Evolutionary conservation across 2,329 filamentous ascomycete genomes (phyloP), one percentile per base, ranked within the genome.

Genomic region (Aspergillus hortae): DNA sequence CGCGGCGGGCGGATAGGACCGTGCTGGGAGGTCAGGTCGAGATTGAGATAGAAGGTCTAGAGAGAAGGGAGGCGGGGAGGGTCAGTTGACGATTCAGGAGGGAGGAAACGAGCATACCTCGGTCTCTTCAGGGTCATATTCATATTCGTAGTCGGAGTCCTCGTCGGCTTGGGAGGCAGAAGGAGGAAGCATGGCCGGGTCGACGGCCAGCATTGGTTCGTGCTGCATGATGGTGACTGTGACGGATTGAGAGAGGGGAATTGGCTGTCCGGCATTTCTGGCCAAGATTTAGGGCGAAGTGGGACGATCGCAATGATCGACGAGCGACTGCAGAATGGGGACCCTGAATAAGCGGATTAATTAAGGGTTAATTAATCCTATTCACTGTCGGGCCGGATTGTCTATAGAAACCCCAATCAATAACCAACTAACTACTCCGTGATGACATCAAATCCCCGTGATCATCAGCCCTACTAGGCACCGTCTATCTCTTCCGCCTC

Each of bases 81-180:
- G 45, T 32, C 14, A 43, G 30, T 7, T 6, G 15, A 15, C 11
- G 35, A 35, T 7, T 19, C 25, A 23, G 27, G 5, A 9, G 21
- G 15, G 30, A 14, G 33, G 19, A 36, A 23, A 19, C 58, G 59
- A 42, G 3, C 46, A 27, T 63, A 80, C 80, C 69, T 81, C 80
- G 23, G 75, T 79, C 47, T 80, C 76, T 6, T 71, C 73, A 6
- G 75, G 69, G 60, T 79, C 67, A 57, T 84, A 84, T 60, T 85
- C 82, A 65, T 84, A 85, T 58, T 85, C 82, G 71, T 79, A 85
- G n/a, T 83, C 77, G 7, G 67, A 70, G 33, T 73, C 72, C 19
- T 69, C 72, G n/a, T 75, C 73, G 14, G 72, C 65, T 33, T 69
- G 59, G 43, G 65, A 55, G 32, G 56, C 46, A 35, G 47, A 50